Evolutionary conservation across 257 asterid genomes (phyloP).

Genomic region (Leonotis leonurus): DNA sequence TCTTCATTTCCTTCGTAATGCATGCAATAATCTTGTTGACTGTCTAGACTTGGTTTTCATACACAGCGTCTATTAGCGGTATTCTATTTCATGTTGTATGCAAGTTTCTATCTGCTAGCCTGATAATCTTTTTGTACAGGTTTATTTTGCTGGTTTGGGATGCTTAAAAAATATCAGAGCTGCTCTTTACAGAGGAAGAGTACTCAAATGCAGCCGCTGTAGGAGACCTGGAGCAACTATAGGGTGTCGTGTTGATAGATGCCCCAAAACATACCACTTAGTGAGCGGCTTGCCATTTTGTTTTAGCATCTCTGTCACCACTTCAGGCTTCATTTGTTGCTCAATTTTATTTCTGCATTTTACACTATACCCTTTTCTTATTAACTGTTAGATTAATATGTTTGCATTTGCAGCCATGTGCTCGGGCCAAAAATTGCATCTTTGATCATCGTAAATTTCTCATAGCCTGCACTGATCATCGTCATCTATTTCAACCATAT

Average conservation of each 20-base stretch:
- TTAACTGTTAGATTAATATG: constrained; percentile 6
- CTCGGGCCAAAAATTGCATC: constrained; percentile 82
- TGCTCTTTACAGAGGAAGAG: constrained; percentile 95
- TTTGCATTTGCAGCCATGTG: constrained; percentile 74
- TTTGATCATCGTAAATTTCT: constrained; percentile 98
- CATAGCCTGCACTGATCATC: constrained; percentile 93
- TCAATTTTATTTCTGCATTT: background rate
- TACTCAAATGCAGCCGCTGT: constrained; percentile 89
- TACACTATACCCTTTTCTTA: background rate
- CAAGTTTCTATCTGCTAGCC: constrained; percentile 7
- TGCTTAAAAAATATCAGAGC: constrained; percentile 96
- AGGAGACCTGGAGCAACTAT: constrained; percentile 98
- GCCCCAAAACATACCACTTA: constrained; percentile 95
- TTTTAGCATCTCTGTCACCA: background rate
- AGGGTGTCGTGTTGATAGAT: constrained; percentile 99
- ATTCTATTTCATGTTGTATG: background rate
- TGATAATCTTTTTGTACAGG: constrained; percentile 45
- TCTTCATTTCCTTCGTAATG: no score
- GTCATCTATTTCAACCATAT: constrained; percentile 86
- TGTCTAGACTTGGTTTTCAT: constrained; percentile 1
- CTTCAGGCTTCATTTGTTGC: constrained; percentile 6
- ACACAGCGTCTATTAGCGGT: constrained; percentile 7
- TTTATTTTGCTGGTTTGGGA: constrained; percentile 98
- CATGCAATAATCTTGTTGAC: no score
- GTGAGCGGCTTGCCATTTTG: constrained; percentile 41